Base-by-base conservation (phyloP, 305 asterid species). In the Stenogyne calaminthoides region DNA sequence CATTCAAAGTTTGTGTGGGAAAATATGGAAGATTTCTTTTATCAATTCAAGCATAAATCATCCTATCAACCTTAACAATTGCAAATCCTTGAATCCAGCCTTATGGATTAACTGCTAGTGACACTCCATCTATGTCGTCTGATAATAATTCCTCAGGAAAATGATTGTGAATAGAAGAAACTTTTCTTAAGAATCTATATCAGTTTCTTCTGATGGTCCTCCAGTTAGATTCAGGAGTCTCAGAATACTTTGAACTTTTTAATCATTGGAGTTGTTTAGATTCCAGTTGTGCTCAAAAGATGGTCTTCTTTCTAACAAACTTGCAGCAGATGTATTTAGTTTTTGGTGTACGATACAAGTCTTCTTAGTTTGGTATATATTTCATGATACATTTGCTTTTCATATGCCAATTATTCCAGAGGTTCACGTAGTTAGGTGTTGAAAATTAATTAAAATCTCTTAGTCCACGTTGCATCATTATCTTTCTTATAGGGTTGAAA, bases 351-450 rank as follows among this genome's bases (percentile, higher is more conserved):
- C 1, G 15, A 16, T 5, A 56, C 71, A 46, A 66, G 47, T 25
- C 60, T 47, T 66, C n/a, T n/a, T n/a, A n/a, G n/a, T n/a, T n/a
- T n/a, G 27, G 9, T 47, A 47, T n/a, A 39, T 64, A 42, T 40
- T 18, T 66, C 32, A 29, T 47, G 14, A 29, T 15, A 6, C 47
- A 67, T 49, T 15, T 46, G 10, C 16, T 9, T 51, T 49, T 67
- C 18, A 18, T 47, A 46, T 49, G 57, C 55, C 56, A 63, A 62
- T 63, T 5, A 32, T 62, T 72, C 34, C 64, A 52, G 63, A 72
- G 34, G 47, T 72, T 29, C 54, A 18, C 49, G n/a, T 44, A n/a
- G 15, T 73, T 46, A 19, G 20, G 51, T 15, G 16, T 51, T 73
- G 37, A 54, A 42, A 16, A 19, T 61, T 19, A 49, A 25, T 36